Evolutionary conservation across 1,139 yeast species (phyloP).

Genomic region (Yamadazyma mexicana): DNA sequence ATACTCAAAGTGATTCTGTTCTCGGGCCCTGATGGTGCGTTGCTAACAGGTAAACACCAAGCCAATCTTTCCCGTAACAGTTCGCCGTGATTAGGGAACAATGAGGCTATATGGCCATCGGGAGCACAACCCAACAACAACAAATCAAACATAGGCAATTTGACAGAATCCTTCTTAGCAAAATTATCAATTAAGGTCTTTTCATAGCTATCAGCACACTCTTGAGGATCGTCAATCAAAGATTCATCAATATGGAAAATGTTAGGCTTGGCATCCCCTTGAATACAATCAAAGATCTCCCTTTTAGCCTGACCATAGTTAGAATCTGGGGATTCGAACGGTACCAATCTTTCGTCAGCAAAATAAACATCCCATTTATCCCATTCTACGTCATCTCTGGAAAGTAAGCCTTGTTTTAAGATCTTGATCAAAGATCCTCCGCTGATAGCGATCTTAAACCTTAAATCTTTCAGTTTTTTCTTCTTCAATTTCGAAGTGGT

Average conservation of each 20-base stretch:
- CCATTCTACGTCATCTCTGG: constrained; percentile 81
- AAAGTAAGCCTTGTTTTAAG: constrained; percentile 76
- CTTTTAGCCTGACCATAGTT: constrained; percentile 89
- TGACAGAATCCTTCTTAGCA: constrained; percentile 96
- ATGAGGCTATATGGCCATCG: constrained; percentile 95
- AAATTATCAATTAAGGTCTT: constrained; percentile 81
- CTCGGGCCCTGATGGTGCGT: constrained; percentile 89
- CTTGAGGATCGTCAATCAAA: constrained; percentile 81
- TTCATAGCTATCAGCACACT: constrained; percentile 92
- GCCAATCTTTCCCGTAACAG: constrained; percentile 87
- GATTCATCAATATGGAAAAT: constrained; percentile 82
- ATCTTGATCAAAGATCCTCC: constrained; percentile 93
- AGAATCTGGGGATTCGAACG: constrained; percentile 78
- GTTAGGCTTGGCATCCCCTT: constrained; percentile 54
- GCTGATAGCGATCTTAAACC: constrained; percentile 87
- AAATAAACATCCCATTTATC: constrained; percentile 94
- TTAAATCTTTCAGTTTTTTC: constrained; percentile 49
- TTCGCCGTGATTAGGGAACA: constrained; percentile 87
- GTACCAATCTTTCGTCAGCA: constrained; percentile 95
- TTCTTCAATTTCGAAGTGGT: constrained; percentile 35
- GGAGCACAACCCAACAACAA: constrained; percentile 96
- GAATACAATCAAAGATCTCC: constrained; percentile 71
- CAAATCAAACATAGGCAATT: constrained; percentile 90
- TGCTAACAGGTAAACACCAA: constrained; percentile 93
- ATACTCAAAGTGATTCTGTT: constrained; percentile 89